Base-by-base conservation (phyloP, 352 stramenopile genomes). In the Globisporangium heterothallicum region DNA sequence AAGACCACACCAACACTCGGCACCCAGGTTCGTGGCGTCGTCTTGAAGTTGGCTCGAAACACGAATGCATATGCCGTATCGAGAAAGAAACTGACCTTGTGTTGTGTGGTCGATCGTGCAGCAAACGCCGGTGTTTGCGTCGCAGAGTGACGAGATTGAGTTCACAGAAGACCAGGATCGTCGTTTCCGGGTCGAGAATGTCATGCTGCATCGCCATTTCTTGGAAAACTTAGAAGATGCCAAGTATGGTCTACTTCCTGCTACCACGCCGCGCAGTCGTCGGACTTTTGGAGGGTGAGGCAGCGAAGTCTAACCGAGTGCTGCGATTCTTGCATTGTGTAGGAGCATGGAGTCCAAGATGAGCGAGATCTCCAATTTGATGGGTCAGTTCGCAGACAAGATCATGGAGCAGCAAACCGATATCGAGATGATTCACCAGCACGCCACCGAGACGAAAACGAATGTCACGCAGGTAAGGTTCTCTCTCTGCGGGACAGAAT, bases 291-390 rank as follows among this genome's bases (percentile, higher is more conserved):
- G n/a, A n/a, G n/a, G n/a, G n/a, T n/a, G n/a, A n/a, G n/a, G n/a
- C n/a, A n/a, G n/a, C n/a, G n/a, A n/a, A n/a, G n/a, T n/a, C n/a
- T n/a, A n/a, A n/a, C n/a, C n/a, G n/a, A n/a, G n/a, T n/a, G n/a
- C n/a, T n/a, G n/a, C n/a, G n/a, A n/a, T n/a, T n/a, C n/a, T 27
- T 50, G 32, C 13, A 22, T 36, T 38, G 1, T 32, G 26, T 45
- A 93, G 83, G 42, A 75, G 79, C 68, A 88, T 94, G 69, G 84
- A 94, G 62, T 75, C 73, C 9, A 89, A 89, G 54, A 92, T 94
- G 77, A 63, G 78, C 12, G 84, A 87, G 46, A 92, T 94, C 53
- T 92, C 80, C 7, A 83, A 72, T 43, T 67, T 94, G 35, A 92
- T 94, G 81, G 64, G 75, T 4, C 81, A 94, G 38, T 94, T 94